Base-by-base conservation (phyloP, 2,329 filamentous ascomycete genomes). In the Rutstroemia sp. region DNA sequence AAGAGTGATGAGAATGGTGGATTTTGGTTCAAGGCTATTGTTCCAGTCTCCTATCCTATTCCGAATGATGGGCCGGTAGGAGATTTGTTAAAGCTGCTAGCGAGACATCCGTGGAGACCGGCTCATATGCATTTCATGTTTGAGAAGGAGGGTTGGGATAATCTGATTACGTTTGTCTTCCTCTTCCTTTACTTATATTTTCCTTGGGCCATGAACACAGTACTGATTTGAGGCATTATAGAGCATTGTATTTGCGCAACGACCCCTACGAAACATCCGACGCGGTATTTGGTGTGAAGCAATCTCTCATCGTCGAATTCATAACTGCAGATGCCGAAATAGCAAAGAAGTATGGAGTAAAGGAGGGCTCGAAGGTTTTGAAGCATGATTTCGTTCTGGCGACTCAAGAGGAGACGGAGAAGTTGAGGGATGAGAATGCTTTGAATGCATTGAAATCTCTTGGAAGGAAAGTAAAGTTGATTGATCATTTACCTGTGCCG, bases 41-140 rank as follows among this genome's bases (percentile, higher is more conserved):
- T 86, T 58, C 91, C 91, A 0, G 90, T 95, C 57, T 84, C 86
- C 53, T 96, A 95, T 71, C 86, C 88, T 0, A 94, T 95, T 65
- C 89, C 90, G 1, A 79, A 89, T 65, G 90, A 95, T 71, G 89
- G 88, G 8, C 90, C 91, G 0, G 90, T 95, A 1, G 91, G 89
- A 0, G 81, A 83, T 71, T 69, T 94, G 63, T 72, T 94, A 64
- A 73, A 75, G 68, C 70, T 74, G 65, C 69, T 94, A 65, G 77
- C 79, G n/a, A 75, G 90, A n/a, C 90, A 94, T 73, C 83, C 83
- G 56, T 92, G 83, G 74, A 74, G 90, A 52, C 90, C 89, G 1
- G 81, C 84, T 19, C 89, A 94, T 71, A 81, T 92, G 77, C 89
- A 94, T 71, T 94, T 94, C 66, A 94, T 95, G 88, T 91, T 95